Evolutionary conservation across 495 filamentous ascomycete species (phyloP), one percentile per base, ranked within the genome.

Genomic region (Podospora australis): DNA sequence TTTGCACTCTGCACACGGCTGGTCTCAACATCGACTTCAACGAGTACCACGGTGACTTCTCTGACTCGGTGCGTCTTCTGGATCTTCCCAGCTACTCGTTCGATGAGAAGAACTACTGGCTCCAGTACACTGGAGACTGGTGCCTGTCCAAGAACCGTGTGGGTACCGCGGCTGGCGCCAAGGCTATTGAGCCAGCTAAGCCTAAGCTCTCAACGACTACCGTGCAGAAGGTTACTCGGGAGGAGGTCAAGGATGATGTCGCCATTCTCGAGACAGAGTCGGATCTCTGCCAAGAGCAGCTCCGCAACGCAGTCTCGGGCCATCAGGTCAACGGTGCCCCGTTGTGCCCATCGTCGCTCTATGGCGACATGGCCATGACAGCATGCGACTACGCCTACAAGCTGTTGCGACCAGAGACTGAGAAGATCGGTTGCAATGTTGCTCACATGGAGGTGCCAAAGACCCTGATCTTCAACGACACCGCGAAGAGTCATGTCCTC

Each of bases 61-160:
- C 63, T 36, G 53, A 70, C 7, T 75, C 70, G 14, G 78, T 80
- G 30, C 72, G 78, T 25, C 72, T 90, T 10, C 65, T 92, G 1
- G 67, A 77, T 13, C 75, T 92, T 2, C 88, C 88, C 14, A 65
- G 77, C 3, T 95, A 95, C 58, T 78, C 77, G 8, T 95, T 83
- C 69, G 85, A 92, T 49, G 65, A 81, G 25, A 90, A 89, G 72
- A 82, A 85, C 54, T 88, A 89, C 64, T 92, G 88, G 88, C 78
- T 90, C 17, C 73, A 82, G 10, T 90, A 90, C 63, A 73, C 71
- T 11, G 81, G 85, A 48, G 86, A 70, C 70, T 79, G 68, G 72
- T 81, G 42, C 78, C 55, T 90, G 24, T 83, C 80, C 55, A 88
- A 88, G 64, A 85, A 86, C 64, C 78, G 78, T 24, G 75, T 79